A percentile compares a stretch with the other conserved stretches of the same genome.
phyloP scores from a whole-genome alignment of 768 basidiomycete genomes.

The Psilocybe azurescens region DNA sequence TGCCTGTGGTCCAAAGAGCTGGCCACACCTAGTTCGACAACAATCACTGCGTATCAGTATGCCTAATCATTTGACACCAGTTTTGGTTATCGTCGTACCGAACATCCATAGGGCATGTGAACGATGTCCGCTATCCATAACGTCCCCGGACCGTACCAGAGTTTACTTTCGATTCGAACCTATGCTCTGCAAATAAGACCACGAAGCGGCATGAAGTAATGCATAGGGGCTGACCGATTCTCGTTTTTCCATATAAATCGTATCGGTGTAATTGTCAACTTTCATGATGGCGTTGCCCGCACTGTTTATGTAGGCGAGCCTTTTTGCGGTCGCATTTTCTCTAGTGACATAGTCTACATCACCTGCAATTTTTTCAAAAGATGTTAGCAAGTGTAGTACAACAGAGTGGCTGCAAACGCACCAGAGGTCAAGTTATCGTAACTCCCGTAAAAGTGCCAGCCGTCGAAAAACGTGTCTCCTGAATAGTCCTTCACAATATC shows the following conservation, averaged over 20 bases:
- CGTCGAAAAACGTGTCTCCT: slow-evolving; percentile 27
- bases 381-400: too few relatives aligned
- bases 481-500: slow-evolving; percentile 28
- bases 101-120: slow-evolving; percentile 62
- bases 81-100: slow-evolving; percentile 36
- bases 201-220: not conserved
- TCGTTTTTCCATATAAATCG: slow-evolving; percentile 52
- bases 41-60: not conserved
- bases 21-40: slow-evolving; percentile 45
- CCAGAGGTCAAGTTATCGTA: slow-evolving; percentile 51
- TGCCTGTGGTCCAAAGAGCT: slow-evolving; percentile 50
- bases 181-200: slow-evolving; percentile 14
- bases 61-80: not conserved
- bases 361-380: slow-evolving; percentile 36
- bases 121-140: slow-evolving; percentile 48
- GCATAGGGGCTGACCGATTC: slow-evolving; percentile 52
- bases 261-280: slow-evolving; percentile 71
- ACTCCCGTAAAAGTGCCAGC: slow-evolving; percentile 40
- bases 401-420: slow-evolving; percentile 11
- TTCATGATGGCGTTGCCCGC: slow-evolving; percentile 68
- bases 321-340: slow-evolving; percentile 36
- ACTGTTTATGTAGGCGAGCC: slow-evolving; percentile 60
- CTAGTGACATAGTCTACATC: slow-evolving; percentile 57
- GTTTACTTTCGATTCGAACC: slow-evolving; percentile 49
- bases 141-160: slow-evolving; percentile 43